These are phyloP conservation scores for Tricholoma sp. DNA, from an alignment of 768 basidiomycete genomes.

Conservation along the genomic window DNA sequence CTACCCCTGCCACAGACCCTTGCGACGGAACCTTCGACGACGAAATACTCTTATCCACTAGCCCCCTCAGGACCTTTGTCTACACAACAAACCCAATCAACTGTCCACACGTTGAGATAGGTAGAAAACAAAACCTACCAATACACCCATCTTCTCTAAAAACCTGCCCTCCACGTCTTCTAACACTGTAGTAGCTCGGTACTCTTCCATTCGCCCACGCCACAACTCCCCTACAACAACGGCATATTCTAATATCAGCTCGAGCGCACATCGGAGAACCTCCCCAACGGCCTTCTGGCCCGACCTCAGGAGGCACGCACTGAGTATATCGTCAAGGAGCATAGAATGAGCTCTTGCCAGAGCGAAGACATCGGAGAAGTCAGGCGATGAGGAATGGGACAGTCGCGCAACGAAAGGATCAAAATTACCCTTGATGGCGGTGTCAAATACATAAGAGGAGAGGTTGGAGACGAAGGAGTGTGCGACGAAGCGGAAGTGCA, in stretches of 20 bases:
- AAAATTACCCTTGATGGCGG: constrained; percentile 76
- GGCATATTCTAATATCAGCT: constrained; percentile 62
- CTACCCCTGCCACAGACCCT: constrained; percentile 21
- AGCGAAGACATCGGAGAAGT: constrained; percentile 69
- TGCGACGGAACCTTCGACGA: constrained; percentile 20
- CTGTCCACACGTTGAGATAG: neutral
- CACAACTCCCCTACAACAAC: constrained; percentile 59
- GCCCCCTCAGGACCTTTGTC: constrained; percentile 50
- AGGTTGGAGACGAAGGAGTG: constrained; percentile 68
- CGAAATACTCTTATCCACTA: constrained; percentile 47
- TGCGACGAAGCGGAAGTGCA: constrained; percentile 69
- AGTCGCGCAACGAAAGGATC: constrained; percentile 55
- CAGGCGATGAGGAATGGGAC: constrained; percentile 17
- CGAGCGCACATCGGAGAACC: constrained; percentile 55
- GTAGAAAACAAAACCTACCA: constrained; percentile 41
- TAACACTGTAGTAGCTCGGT: constrained; percentile 53
- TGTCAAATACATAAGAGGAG: constrained; percentile 69
- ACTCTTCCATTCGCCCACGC: constrained; percentile 51
- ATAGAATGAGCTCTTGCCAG: constrained; percentile 62
- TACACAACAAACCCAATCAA: constrained; percentile 20
- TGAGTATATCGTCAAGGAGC: constrained; percentile 70
- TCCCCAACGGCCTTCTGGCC: constrained; percentile 63
- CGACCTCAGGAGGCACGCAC: constrained; percentile 67
- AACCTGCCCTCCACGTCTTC: constrained; percentile 53
- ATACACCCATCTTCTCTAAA: constrained; percentile 43